Evolutionary conservation across 2,329 filamentous ascomycete species (phyloP).

Genomic region (Ilyonectria mors-panacis): DNA sequence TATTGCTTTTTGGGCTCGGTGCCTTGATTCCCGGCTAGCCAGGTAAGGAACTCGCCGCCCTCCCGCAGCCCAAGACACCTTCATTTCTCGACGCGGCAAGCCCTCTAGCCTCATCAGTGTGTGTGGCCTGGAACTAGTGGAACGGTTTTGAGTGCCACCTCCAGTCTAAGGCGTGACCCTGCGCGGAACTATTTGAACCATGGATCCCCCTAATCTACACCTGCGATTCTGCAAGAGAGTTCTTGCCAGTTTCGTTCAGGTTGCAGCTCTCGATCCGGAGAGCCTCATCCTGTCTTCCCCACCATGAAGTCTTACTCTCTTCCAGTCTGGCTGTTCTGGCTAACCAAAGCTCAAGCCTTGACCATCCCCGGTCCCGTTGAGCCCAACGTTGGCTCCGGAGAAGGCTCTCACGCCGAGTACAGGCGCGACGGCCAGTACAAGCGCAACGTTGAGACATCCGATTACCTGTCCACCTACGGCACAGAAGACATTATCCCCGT

Average conservation of each 20-base stretch:
- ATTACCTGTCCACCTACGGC: conserved; percentile 46
- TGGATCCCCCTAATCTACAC: conserved; percentile 33
- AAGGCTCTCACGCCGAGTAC: conserved; percentile 34
- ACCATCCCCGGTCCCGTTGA: conserved; percentile 34
- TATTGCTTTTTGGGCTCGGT: conserved; percentile 29
- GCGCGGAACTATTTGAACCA: conserved; percentile 37
- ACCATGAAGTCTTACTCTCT: conserved; percentile 44
- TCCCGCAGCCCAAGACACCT: conserved; percentile 39
- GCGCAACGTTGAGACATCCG: conserved; percentile 36
- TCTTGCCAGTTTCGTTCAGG: conserved; percentile 28
- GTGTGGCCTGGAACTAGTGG: conserved; percentile 43
- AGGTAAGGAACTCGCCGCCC: conserved; percentile 26
- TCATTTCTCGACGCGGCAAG: conserved; percentile 41
- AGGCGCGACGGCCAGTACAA: conserved; percentile 42
- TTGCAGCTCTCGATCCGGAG: conserved; percentile 29
- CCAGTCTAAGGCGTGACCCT: conserved; percentile 31
- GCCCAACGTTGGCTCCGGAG: conserved; percentile 18
- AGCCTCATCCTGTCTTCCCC: conserved; percentile 22
- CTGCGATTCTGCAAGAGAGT: conserved; percentile 26
- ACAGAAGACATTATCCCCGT: conserved; percentile 48
- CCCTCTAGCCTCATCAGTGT: conserved; percentile 38
- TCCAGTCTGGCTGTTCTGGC: conserved; percentile 48
- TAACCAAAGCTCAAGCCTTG: conserved; percentile 44
- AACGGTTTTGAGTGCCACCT: conserved; percentile 28
- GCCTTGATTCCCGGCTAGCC: conserved; percentile 29